These are phyloP conservation scores for Scleromitrula shiraiana DNA, from an alignment of 2,329 filamentous ascomycete genomes.

Conservation along the genomic window DNA sequence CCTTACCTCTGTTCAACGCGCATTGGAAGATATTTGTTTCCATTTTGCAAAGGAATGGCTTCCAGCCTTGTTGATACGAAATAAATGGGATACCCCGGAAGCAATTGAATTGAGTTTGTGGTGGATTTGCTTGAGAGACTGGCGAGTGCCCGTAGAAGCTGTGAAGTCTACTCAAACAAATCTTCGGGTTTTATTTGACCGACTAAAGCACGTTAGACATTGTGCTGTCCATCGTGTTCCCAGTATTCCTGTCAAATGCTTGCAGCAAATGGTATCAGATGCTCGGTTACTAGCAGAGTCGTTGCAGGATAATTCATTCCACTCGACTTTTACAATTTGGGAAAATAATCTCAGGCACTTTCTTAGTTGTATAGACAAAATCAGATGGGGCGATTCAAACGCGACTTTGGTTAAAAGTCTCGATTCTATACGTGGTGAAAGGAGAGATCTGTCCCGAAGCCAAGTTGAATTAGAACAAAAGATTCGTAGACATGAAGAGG, in stretches of 20 bases:
- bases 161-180: background rate
- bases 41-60: slow-evolving; percentile 16
- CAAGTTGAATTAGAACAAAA: too few relatives aligned
- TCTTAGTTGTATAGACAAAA: background rate
- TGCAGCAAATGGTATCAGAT: slow-evolving; percentile 10
- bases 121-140: slow-evolving; percentile 9
- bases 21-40: slow-evolving; percentile 14
- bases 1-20: slow-evolving; percentile 11
- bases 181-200: slow-evolving; percentile 4
- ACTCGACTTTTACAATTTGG: background rate
- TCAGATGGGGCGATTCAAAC: too few relatives aligned
- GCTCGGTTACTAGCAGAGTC: slow-evolving; percentile 5
- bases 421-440: too few relatives aligned
- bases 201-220: slow-evolving; percentile 11
- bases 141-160: slow-evolving; percentile 11
- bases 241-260: slow-evolving; percentile 6
- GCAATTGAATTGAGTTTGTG: slow-evolving; percentile 14
- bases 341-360: background rate
- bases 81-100: slow-evolving; percentile 14
- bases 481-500: too few relatives aligned
- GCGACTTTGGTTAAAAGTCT: too few relatives aligned
- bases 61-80: slow-evolving; percentile 8
- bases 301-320: slow-evolving; percentile 5
- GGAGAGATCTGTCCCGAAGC: too few relatives aligned
- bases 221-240: slow-evolving; percentile 13